A percentile compares a stretch with the other conserved stretches of the same genome.
Conservation (phyloP, 768 basidiomycete genomes). For the Termitomyces sp. region DNA sequence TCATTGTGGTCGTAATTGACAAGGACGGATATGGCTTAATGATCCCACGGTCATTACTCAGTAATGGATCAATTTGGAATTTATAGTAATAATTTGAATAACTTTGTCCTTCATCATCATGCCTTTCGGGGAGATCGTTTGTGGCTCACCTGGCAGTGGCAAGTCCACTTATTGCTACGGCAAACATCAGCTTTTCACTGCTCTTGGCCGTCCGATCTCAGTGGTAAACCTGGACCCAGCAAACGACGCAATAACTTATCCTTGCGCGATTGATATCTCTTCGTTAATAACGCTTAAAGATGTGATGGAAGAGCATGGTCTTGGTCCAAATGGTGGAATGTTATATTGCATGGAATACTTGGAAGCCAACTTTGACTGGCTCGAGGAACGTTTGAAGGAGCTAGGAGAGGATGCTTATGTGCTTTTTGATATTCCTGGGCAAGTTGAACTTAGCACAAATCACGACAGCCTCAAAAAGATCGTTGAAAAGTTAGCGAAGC, state of each 20-base stretch:
- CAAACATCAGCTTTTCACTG: constrained; percentile 85
- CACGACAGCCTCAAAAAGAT: constrained; percentile 86
- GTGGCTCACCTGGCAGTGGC: constrained; percentile 81
- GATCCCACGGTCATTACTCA: neutral
- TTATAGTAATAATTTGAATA: neutral
- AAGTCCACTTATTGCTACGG: constrained; percentile 89
- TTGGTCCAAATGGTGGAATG: constrained; percentile 97
- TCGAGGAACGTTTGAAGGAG: constrained; percentile 61
- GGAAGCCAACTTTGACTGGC: constrained; percentile 90
- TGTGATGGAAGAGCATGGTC: constrained; percentile 75
- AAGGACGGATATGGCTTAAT: neutral
- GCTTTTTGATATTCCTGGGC: constrained; percentile 93
- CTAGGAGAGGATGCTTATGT: constrained; percentile 77
- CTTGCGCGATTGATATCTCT: constrained; percentile 82
- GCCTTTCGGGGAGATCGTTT: constrained; percentile 87
- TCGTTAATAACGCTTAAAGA: constrained; percentile 83
- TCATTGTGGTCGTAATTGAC: neutral
- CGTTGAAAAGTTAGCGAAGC: constrained; percentile 63
- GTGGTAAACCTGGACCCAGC: constrained; percentile 97
- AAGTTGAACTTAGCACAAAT: constrained; percentile 96
- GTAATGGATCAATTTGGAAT: no score
- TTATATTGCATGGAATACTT: constrained; percentile 96
- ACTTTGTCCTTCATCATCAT: constrained; percentile 28
- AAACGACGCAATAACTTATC: constrained; percentile 85
- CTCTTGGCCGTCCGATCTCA: constrained; percentile 79